These are phyloP conservation scores for Candida vaughaniae DNA, from an alignment of 805 yeast species.

Conservation along the genomic window DNA sequence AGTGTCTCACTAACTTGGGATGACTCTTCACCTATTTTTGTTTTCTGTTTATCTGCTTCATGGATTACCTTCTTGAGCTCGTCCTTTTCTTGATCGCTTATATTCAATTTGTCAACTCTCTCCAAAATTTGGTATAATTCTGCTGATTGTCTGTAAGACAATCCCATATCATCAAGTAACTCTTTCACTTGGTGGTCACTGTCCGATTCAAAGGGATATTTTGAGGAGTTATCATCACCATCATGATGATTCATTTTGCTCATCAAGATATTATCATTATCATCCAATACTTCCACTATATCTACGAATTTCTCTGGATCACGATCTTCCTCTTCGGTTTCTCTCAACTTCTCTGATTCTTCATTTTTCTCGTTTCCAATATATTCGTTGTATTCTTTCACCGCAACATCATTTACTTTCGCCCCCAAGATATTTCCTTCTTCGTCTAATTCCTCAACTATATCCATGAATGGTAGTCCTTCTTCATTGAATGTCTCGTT, in stretches of 20 bases:
- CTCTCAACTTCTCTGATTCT: too few relatives aligned
- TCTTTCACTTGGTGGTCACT: constrained; percentile 23
- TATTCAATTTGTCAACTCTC: constrained; percentile 25
- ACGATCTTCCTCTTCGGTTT: neutral
- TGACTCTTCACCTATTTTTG: neutral
- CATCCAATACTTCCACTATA: constrained; percentile 76
- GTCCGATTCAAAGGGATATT: neutral
- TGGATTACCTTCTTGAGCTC: constrained; percentile 15
- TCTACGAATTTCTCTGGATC: constrained; percentile 45
- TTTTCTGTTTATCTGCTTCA: constrained; percentile 2
- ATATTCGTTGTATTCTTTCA: neutral
- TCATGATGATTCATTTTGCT: constrained; percentile 13
- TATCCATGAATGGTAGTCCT: constrained; percentile 63
- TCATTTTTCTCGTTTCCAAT: neutral
- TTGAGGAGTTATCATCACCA: neutral
- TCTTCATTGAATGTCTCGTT: constrained; percentile 37
- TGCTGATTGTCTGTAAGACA: constrained; percentile 27
- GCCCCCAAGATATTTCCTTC: constrained; percentile 62
- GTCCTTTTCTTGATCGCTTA: constrained; percentile 28
- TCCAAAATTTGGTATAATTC: neutral
- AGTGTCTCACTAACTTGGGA: neutral
- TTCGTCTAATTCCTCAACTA: constrained; percentile 75
- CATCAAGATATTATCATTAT: constrained; percentile 65
- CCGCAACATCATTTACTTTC: constrained; percentile 10
- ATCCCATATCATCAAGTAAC: constrained; percentile 33